Percentiles rank a stretch among this genome's conserved stretches.
These are phyloP conservation scores for Colletotrichum sp. DNA, from an alignment of 2,329 filamentous ascomycete species.

Conservation along the genomic window DNA sequence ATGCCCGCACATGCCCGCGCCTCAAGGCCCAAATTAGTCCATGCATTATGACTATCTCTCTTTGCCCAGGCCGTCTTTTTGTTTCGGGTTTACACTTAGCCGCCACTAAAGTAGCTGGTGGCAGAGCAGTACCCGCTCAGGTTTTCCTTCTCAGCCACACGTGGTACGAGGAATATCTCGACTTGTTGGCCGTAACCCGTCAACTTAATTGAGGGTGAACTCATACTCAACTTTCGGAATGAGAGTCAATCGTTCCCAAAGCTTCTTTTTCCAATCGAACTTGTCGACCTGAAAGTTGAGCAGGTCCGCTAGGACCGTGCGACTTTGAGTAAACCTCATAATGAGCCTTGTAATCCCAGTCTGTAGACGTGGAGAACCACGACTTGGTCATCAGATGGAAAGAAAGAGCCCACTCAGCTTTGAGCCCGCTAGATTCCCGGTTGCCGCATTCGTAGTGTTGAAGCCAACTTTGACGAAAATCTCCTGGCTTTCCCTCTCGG, in stretches of 20 bases:
- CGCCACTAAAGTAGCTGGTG: neutral
- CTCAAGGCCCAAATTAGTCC: neutral
- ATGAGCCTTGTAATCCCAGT: neutral
- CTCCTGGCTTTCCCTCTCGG: neutral
- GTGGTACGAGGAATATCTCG: neutral
- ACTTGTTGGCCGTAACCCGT: neutral
- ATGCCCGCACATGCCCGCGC: neutral
- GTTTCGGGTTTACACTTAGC: neutral
- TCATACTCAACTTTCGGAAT: neutral
- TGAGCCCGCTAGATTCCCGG: rapidly evolving
- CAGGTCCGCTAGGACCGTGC: too few relatives aligned
- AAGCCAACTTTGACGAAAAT: neutral
- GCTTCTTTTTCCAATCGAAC: rapidly evolving
- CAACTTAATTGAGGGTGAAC: rapidly evolving
- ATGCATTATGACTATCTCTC: neutral
- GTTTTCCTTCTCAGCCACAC: neutral
- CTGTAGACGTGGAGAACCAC: neutral
- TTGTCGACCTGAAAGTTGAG: neutral
- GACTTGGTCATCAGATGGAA: neutral
- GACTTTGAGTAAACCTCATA: neutral
- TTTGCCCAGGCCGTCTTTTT: neutral
- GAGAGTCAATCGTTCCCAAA: rapidly evolving
- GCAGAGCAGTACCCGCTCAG: neutral
- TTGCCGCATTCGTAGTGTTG: neutral
- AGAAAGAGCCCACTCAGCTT: neutral